These are phyloP conservation scores for Vinca major DNA, from an alignment of 305 asterid species.

Conservation along the genomic window DNA sequence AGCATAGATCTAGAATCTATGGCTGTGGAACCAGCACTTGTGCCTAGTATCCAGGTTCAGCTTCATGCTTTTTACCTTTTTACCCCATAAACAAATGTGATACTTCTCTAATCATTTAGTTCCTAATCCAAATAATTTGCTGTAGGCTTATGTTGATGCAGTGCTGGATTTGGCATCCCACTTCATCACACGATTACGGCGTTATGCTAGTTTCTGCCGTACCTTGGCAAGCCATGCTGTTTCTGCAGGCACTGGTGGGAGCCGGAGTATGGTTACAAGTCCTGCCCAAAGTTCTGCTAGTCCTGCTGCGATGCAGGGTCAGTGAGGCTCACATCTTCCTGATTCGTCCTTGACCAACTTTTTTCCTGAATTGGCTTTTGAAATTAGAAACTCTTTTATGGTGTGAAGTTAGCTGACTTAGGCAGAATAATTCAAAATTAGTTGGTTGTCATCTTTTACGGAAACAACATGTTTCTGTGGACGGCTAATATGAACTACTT, in stretches of 20 bases:
- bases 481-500: slow-evolving; percentile 11
- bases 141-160: slow-evolving; percentile 95
- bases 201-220: slow-evolving; percentile 99
- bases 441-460: background rate
- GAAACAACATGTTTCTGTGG: slow-evolving; percentile 4
- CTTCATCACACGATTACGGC: slow-evolving; percentile 89
- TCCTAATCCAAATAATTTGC: slow-evolving; percentile 19
- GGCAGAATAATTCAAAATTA: background rate
- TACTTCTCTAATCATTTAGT: background rate
- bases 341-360: background rate
- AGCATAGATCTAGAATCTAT: slow-evolving; percentile 76
- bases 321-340: slow-evolving; percentile 22
- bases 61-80: slow-evolving; percentile 5
- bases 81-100: background rate
- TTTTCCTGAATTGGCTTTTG: background rate
- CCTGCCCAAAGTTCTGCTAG: slow-evolving; percentile 75
- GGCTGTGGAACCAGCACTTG: slow-evolving; percentile 91
- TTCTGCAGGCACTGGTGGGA: slow-evolving; percentile 89
- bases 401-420: background rate
- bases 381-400: background rate
- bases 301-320: slow-evolving; percentile 71
- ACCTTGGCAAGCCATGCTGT: slow-evolving; percentile 97
- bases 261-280: slow-evolving; percentile 76
- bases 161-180: slow-evolving; percentile 98
- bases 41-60: slow-evolving; percentile 77